phyloP scores from a whole-genome alignment of 768 basidiomycete genomes.

The Termitomyces sp. region DNA sequence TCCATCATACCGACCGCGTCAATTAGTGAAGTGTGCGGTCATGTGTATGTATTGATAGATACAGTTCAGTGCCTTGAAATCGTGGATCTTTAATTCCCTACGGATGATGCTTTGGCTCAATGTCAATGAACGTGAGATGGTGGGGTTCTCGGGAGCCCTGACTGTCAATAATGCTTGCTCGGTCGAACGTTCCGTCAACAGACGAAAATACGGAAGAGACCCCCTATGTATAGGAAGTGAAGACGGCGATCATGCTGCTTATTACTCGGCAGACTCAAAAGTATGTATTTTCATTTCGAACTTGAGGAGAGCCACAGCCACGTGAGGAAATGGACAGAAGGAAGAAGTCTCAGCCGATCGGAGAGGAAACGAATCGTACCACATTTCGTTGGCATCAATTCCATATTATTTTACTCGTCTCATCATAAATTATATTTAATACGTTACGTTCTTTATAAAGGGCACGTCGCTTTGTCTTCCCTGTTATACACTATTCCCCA shows the following conservation, averaged over 20 bases:
- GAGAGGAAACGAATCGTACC: conserved; percentile 32
- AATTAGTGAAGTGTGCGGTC: neutral
- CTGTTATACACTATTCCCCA: neutral
- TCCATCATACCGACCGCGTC: neutral
- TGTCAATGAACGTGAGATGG: neutral
- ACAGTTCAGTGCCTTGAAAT: neutral
- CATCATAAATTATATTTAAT: conserved; percentile 26
- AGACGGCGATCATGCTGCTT: neutral
- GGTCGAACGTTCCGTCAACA: no score
- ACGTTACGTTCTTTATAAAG: conserved; percentile 13
- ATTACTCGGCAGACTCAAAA: neutral
- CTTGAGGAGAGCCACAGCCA: neutral
- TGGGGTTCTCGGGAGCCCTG: neutral
- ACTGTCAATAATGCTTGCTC: no score
- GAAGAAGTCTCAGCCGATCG: conserved; percentile 7
- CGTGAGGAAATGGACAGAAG: neutral
- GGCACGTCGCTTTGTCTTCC: conserved; percentile 9
- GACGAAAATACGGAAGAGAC: no score
- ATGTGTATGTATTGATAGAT: neutral
- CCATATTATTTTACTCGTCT: conserved; percentile 30
- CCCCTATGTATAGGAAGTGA: no score
- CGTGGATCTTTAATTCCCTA: neutral
- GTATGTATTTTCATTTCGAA: no score
- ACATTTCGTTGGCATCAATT: conserved; percentile 30
- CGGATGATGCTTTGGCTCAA: neutral